Percentiles rank a stretch among this genome's conserved stretches.
These are phyloP conservation scores for Pseudogymnoascus sp. DNA, from an alignment of 2,329 filamentous ascomycete species.

Conservation along the genomic window DNA sequence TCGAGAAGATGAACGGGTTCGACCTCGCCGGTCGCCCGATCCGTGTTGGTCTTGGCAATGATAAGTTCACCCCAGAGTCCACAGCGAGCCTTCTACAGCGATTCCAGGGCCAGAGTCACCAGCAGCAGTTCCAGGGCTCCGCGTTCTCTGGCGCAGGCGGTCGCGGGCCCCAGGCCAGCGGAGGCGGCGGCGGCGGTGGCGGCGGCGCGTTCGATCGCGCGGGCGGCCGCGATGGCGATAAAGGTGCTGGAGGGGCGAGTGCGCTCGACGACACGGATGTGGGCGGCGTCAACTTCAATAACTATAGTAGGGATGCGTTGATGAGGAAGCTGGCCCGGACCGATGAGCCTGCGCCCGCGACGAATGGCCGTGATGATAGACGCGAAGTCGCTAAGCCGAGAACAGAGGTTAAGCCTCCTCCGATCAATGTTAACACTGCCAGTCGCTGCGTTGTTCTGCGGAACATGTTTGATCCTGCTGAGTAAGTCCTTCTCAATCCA, in stretches of 20 bases:
- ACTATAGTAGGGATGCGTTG: constrained; percentile 95
- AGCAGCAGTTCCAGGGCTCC: constrained; percentile 73
- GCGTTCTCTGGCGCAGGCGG: constrained; percentile 85
- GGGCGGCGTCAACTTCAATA: constrained; percentile 97
- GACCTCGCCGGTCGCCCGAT: constrained; percentile 95
- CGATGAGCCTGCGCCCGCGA: constrained; percentile 64
- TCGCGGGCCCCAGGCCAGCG: constrained; percentile 73
- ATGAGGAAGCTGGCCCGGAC: constrained; percentile 98
- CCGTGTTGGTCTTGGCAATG: constrained; percentile 96
- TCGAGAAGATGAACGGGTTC: constrained; percentile 99
- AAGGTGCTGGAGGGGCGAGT: constrained; percentile 78
- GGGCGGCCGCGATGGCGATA: constrained; percentile 80
- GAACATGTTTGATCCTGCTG: constrained; percentile 87
- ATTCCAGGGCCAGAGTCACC: constrained; percentile 71
- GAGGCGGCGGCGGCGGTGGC: constrained; percentile 45
- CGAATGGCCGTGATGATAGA: constrained; percentile 48
- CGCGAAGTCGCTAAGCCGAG: constrained; percentile 68
- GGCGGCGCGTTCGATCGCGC: constrained; percentile 76
- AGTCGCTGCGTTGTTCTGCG: constrained; percentile 89
- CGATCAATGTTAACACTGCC: constrained; percentile 82
- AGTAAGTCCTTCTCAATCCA: constrained; percentile 52
- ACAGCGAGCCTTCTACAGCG: constrained; percentile 87
- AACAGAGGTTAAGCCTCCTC: constrained; percentile 67
- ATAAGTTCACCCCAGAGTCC: constrained; percentile 98
- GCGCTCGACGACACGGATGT: constrained; percentile 97